A percentile compares a stretch with the other conserved stretches of the same genome.
These are phyloP conservation scores for Aureobasidium zeae DNA, from an alignment of 2,329 filamentous ascomycete genomes.

Conservation along the genomic window DNA sequence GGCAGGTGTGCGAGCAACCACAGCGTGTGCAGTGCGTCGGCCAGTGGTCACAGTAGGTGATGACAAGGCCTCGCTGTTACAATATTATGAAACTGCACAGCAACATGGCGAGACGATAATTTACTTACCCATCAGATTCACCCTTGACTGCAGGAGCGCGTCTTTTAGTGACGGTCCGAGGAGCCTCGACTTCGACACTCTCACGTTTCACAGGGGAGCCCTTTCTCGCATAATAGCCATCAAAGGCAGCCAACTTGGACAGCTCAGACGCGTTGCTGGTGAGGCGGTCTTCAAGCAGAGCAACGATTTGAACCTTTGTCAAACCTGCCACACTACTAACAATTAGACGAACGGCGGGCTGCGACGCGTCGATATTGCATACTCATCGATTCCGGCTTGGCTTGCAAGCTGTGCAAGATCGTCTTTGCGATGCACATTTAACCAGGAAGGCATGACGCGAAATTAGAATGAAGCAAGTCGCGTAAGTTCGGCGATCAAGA, in stretches of 20 bases:
- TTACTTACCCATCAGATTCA: constrained; percentile 25
- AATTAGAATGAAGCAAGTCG: constrained; percentile 33
- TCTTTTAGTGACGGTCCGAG: constrained; percentile 25
- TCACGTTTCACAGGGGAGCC: constrained; percentile 45
- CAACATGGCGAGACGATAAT: not conserved
- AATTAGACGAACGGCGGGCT: constrained; percentile 1
- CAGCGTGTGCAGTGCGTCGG: not conserved
- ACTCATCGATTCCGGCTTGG: constrained; percentile 62
- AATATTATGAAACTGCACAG: not conserved
- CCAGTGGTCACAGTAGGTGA: constrained; percentile 1
- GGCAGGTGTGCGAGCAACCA: not conserved
- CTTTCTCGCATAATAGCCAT: constrained; percentile 66
- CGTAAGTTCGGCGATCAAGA: constrained; percentile 40
- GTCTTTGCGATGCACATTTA: constrained; percentile 72
- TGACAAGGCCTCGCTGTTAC: not conserved
- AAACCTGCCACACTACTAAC: constrained; percentile 12
- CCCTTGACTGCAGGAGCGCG: constrained; percentile 29
- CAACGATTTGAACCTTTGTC: constrained; percentile 66
- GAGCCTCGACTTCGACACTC: constrained; percentile 21
- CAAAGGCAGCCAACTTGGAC: constrained; percentile 53
- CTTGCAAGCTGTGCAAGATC: constrained; percentile 69
- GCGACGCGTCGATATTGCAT: constrained; percentile 32
- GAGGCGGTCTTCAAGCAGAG: constrained; percentile 63
- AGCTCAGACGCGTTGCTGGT: constrained; percentile 58
- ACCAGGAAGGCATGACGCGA: constrained; percentile 60